These are phyloP conservation scores for Oehlia diaphana DNA, from an alignment of 192 early-diverging fungal species.

Conservation along the genomic window DNA sequence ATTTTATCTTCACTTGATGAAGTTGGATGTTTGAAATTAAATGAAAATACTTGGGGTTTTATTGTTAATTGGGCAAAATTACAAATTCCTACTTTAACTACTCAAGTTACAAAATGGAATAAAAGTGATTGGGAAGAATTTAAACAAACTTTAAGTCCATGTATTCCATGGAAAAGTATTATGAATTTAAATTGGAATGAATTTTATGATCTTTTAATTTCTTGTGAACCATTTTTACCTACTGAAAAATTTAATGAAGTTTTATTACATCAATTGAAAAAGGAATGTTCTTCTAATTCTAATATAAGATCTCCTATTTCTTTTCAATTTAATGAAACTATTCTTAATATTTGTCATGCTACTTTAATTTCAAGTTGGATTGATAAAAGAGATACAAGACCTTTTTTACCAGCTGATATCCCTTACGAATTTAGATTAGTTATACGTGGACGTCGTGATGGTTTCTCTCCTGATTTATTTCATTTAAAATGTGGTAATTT, in stretches of 20 bases:
- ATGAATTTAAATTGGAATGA: slow-evolving; percentile 1
- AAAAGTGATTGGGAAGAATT: slow-evolving; percentile 13
- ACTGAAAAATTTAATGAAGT: not conserved
- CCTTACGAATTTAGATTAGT: slow-evolving; percentile 20
- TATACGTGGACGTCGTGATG: not conserved
- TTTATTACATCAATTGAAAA: slow-evolving; percentile 3
- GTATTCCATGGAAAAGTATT: slow-evolving; percentile 21
- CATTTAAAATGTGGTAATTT: not conserved
- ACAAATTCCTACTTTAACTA: slow-evolving; percentile 1
- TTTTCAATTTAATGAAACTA: not conserved
- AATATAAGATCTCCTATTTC: slow-evolving; percentile 1
- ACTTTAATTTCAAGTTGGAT: slow-evolving; percentile 17
- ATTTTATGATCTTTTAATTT: slow-evolving; percentile 14
- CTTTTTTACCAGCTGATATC: slow-evolving; percentile 5
- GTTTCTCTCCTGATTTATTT: slow-evolving; percentile 11
- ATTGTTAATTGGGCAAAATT: slow-evolving; percentile 18
- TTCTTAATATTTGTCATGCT: slow-evolving; percentile 20
- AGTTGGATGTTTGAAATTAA: not conserved
- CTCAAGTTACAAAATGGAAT: not conserved
- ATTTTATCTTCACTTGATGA: slow-evolving; percentile 1
- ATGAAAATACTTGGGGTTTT: slow-evolving; percentile 3
- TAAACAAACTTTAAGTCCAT: not conserved
- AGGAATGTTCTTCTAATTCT: not conserved
- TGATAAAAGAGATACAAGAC: not conserved
- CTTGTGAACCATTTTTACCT: slow-evolving; percentile 18